Conservation (phyloP, 108 stramenopile genomes). For the Nitzschia inconspicua region DNA sequence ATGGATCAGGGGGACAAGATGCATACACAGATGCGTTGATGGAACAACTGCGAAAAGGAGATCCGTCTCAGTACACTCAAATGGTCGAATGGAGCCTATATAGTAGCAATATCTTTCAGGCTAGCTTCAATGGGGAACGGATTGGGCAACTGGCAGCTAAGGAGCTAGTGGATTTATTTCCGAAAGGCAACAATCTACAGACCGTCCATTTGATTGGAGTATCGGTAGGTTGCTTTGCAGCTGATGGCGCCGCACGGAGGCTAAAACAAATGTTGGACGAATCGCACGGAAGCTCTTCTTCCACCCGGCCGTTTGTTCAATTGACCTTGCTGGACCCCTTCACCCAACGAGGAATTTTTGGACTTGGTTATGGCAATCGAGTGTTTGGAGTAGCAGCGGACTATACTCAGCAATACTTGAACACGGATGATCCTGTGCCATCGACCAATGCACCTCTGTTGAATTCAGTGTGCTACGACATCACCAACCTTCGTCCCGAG, state of each 20-base stretch:
- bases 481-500: constrained; percentile 28
- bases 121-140: constrained; percentile 25
- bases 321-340: constrained; percentile 35
- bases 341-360: constrained; percentile 29
- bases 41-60: not conserved
- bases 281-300: not conserved
- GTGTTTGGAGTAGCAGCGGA: constrained; percentile 25
- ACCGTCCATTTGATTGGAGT: constrained; percentile 32
- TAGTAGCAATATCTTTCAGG: constrained; percentile 26
- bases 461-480: constrained; percentile 20
- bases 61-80: not conserved
- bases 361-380: constrained; percentile 13
- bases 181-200: not conserved
- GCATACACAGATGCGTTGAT: constrained; percentile 29
- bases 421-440: constrained; percentile 40
- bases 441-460: constrained; percentile 16
- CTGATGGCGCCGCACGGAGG: constrained; percentile 11
- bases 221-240: constrained; percentile 32
- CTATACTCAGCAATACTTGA: constrained; percentile 32
- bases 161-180: not conserved
- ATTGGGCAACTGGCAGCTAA: constrained; percentile 9
- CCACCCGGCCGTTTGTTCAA: constrained; percentile 11
- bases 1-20: constrained; percentile 39
- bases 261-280: not conserved
- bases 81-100: constrained; percentile 34